Conservation (phyloP, 1,284 basidiomycete genomes). For the Porogramme epimiltina region DNA sequence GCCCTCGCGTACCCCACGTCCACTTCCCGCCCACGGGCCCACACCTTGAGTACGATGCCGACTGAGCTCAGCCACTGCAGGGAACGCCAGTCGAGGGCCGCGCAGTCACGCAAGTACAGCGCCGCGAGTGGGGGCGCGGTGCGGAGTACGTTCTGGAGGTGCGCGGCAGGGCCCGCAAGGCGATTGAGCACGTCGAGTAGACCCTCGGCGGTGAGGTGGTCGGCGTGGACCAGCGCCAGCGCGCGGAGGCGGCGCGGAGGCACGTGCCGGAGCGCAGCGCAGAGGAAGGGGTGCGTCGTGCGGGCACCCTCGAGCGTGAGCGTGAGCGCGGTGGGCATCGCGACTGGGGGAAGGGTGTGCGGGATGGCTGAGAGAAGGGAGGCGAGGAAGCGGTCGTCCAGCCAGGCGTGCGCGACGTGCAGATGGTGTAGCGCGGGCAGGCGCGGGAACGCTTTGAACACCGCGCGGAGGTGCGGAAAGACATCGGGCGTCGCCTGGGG, state of each 20-base stretch:
- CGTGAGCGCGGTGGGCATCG: conserved; percentile 22
- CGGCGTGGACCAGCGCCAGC: conserved; percentile 28
- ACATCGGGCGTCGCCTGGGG: conserved; percentile 1
- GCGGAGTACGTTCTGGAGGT: conserved; percentile 6
- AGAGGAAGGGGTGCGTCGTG: conserved; percentile 25
- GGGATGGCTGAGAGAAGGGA: conserved; percentile 23
- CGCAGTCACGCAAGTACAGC: conserved; percentile 22
- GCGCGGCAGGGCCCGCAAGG: conserved; percentile 11
- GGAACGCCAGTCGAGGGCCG: conserved; percentile 18
- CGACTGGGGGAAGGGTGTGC: conserved; percentile 22
- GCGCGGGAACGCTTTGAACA: conserved; percentile 30
- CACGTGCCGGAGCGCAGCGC: conserved; percentile 16
- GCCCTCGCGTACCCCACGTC: conserved; percentile 19
- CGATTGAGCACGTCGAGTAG: conserved; percentile 24
- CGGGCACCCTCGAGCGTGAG: conserved; percentile 28
- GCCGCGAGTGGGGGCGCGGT: conserved; percentile 8
- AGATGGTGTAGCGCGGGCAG: conserved; percentile 26
- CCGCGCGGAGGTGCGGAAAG: conserved; percentile 28
- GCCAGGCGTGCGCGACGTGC: conserved; percentile 31
- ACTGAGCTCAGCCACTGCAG: conserved; percentile 15
- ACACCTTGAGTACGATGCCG: conserved; percentile 18
- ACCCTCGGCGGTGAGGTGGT: conserved; percentile 25
- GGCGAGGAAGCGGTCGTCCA: conserved; percentile 30
- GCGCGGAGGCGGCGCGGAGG: conserved; percentile 19
- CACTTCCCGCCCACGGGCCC: conserved; percentile 21